Percentiles rank a stretch among this genome's conserved stretches.
Evolutionary conservation across 2,329 filamentous ascomycete species (phyloP).

Genomic region (Colletotrichum higginsianum): DNA sequence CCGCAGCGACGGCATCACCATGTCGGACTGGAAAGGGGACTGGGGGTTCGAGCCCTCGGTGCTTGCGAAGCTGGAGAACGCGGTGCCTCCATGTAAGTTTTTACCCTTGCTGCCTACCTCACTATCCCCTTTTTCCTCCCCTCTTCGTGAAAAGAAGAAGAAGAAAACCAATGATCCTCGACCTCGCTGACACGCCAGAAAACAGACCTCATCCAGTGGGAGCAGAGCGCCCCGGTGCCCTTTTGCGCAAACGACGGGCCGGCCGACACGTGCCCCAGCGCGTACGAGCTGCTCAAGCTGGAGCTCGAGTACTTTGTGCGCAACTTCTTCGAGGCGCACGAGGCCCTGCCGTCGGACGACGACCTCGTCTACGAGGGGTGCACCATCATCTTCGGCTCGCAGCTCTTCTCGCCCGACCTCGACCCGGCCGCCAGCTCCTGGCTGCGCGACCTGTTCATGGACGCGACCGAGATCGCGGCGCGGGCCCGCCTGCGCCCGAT

Average conservation of each 20-base stretch:
- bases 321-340: conserved; percentile 44
- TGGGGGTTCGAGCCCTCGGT: conserved; percentile 57
- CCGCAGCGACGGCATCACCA: conserved; percentile 54
- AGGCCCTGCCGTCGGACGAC: conserved; percentile 43
- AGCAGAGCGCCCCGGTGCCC: conserved; percentile 21
- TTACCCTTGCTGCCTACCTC: fast-evolving
- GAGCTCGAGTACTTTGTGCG: conserved; percentile 51
- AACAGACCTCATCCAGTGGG: conserved; percentile 38
- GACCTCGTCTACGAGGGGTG: conserved; percentile 47
- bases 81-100: conserved; percentile 58
- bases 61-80: conserved; percentile 56
- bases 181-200: not conserved
- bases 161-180: too few species aligned
- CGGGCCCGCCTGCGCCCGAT: conserved; percentile 47
- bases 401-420: conserved; percentile 38
- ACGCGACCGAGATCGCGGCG: conserved; percentile 23
- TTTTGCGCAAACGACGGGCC: conserved; percentile 29
- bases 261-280: conserved; percentile 44
- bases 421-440: conserved; percentile 42
- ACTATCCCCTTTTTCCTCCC: not conserved
- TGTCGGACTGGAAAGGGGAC: conserved; percentile 61
- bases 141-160: too few species aligned
- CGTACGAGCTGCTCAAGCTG: conserved; percentile 56
- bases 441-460: conserved; percentile 48
- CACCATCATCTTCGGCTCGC: conserved; percentile 49